Base-by-base conservation (phyloP, 257 asterid genomes). In the Petunia axillaris region DNA sequence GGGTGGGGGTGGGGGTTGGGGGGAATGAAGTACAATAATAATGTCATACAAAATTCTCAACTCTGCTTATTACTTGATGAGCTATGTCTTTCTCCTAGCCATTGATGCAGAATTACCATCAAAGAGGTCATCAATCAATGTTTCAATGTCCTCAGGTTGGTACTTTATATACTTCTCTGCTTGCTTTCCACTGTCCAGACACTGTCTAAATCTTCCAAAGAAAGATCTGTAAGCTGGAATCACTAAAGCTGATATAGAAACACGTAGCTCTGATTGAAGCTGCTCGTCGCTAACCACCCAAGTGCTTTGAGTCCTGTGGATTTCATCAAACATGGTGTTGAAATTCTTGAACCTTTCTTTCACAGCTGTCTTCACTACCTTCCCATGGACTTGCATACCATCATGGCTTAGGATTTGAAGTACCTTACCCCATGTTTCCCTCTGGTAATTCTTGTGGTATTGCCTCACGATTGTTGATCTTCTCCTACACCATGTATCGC, bases 221-320 rank as follows among this genome's bases (percentile, higher is more conserved):
- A 95, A 95, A 0, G 97, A 84, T 0, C 99, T 89, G 82, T 95
- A 95, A 0, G 98, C 98, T 46, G 99, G 98, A 7, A 95, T 87
- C 4, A 95, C 85, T 37, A 95, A 91, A 9, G 93, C 87, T 0
- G 97, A 87, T 62, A 93, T 84, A 0, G 98, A 90, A 40, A 93
- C 91, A 73, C 95, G 77, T 0, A 95, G 97, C 91, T 95, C 97
- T 81, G 99, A 92, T 54, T 91, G 94, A 37, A 95, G 97, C 86
- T 95, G 99, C 79, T 88, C 97, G 60, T 95, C 98, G 65, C 92
- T 90, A 0, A 95, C 97, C 64, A 95, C 88, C 98, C 99, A 93
- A 0, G 89, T 65, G 74, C 90, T 92, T 86, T 95, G 99, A 15
- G 86, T 58, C 74, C 89, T 77, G 73, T 87, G 90, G 13, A 94